Evolutionary conservation across 2,329 filamentous ascomycete genomes (phyloP).

Genomic region (Fusarium nematophilum): DNA sequence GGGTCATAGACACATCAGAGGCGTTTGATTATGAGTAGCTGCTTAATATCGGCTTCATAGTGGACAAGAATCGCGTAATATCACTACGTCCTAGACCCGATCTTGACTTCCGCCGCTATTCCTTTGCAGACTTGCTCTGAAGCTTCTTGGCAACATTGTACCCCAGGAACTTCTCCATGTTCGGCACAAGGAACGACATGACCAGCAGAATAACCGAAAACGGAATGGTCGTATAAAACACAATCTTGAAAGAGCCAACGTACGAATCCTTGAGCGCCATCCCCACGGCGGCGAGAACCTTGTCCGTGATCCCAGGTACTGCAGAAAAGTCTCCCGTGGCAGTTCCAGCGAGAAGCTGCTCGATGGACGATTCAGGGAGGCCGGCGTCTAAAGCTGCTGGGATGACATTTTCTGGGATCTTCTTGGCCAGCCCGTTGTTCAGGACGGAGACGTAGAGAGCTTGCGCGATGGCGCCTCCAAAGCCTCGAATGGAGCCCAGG

Average conservation of each 20-base stretch:
- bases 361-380: conserved; percentile 48
- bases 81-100: no score
- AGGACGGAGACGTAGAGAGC: conserved; percentile 53
- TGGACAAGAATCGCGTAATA: no score
- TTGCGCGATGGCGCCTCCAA: conserved; percentile 52
- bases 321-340: conserved; percentile 44
- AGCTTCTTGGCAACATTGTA: conserved; percentile 58
- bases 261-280: conserved; percentile 53
- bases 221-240: conserved; percentile 54
- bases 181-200: conserved; percentile 51
- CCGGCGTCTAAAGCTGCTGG: conserved; percentile 50
- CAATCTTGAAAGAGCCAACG: conserved; percentile 54
- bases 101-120: no score
- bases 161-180: conserved; percentile 55
- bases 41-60: no score
- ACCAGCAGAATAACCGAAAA: conserved; percentile 53
- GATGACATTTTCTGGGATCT: conserved; percentile 48
- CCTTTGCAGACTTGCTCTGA: conserved; percentile 33
- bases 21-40: no score
- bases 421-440: conserved; percentile 49
- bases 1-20: no score
- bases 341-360: conserved; percentile 48
- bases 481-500: conserved; percentile 58
- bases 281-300: conserved; percentile 48
- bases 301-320: no score